Evolutionary conservation across 2,329 filamentous ascomycete species (phyloP).

Genomic region (Coniochaeta sp.): DNA sequence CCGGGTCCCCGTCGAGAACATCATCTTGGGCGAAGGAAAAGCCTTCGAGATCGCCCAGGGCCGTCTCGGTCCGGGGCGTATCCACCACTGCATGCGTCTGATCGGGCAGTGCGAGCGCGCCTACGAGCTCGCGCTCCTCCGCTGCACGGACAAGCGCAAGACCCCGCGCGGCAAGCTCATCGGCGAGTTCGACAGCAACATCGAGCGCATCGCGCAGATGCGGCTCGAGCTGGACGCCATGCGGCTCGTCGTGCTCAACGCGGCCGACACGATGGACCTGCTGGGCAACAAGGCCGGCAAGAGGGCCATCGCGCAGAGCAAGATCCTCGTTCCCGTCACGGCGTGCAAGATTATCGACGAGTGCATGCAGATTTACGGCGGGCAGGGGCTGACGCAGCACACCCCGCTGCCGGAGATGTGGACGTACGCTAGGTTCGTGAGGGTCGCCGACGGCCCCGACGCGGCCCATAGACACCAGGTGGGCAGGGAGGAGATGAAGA

Average conservation of each 20-base stretch:
- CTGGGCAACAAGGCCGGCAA: constrained; percentile 30
- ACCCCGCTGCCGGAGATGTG: constrained; percentile 32
- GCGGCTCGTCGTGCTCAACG: constrained; percentile 31
- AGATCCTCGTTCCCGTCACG: constrained; percentile 32
- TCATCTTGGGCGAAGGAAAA: constrained; percentile 31
- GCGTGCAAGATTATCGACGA: constrained; percentile 31
- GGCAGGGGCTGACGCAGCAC: constrained; percentile 32
- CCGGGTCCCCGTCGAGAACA: constrained; percentile 29
- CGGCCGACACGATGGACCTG: constrained; percentile 32
- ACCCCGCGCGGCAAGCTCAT: constrained; percentile 30
- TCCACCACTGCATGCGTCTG: constrained; percentile 34
- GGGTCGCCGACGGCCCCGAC: constrained; percentile 33
- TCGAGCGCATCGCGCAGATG: constrained; percentile 32
- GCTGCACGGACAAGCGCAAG: constrained; percentile 25
- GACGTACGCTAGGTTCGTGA: constrained; percentile 33
- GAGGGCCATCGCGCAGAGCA: constrained; percentile 33
- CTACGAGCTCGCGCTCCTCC: constrained; percentile 27
- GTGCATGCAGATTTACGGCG: constrained; percentile 34
- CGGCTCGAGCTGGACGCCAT: constrained; percentile 31
- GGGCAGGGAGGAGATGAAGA: constrained; percentile 32
- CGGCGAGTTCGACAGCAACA: constrained; percentile 25
- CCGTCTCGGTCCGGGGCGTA: constrained; percentile 30
- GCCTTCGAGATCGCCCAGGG: constrained; percentile 35
- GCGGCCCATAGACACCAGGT: constrained; percentile 33
- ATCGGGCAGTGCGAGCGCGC: constrained; percentile 34